Evolutionary conservation across 768 basidiomycete species (phyloP).

Genomic region (Cyclocybe aegerita): DNA sequence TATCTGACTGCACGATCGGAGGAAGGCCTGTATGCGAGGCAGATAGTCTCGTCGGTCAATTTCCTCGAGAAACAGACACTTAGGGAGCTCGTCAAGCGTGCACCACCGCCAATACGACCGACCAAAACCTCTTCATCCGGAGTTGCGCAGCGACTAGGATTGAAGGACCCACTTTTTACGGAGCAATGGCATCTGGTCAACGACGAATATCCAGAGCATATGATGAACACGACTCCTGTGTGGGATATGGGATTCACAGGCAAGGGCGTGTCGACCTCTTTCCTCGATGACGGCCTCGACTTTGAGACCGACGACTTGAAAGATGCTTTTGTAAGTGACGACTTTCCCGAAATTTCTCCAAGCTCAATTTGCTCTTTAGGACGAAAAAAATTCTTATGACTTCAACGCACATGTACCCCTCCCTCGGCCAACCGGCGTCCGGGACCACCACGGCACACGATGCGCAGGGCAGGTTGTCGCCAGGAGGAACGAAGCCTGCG

Average conservation of each 20-base stretch:
- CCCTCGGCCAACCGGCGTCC: constrained; percentile 78
- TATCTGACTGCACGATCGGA: constrained; percentile 40
- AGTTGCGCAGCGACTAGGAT: constrained; percentile 56
- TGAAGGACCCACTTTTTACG: constrained; percentile 80
- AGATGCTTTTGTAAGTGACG: constrained; percentile 80
- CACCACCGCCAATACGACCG: constrained; percentile 56
- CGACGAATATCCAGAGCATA: constrained; percentile 72
- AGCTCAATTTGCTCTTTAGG: constrained; percentile 58
- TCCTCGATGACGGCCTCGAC: constrained; percentile 95
- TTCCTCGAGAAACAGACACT: constrained; percentile 61
- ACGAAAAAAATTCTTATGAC: constrained; percentile 84
- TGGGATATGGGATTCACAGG: constrained; percentile 93
- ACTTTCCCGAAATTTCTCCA: too few relatives aligned
- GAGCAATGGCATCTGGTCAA: constrained; percentile 96
- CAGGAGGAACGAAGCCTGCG: constrained; percentile 87
- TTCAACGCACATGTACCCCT: constrained; percentile 91
- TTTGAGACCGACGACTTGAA: constrained; percentile 82
- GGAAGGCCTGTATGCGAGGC: constrained; percentile 35
- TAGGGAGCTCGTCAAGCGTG: constrained; percentile 68
- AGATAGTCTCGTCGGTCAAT: constrained; percentile 52
- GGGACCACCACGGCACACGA: constrained; percentile 96
- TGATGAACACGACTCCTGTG: constrained; percentile 86
- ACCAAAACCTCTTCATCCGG: constrained; percentile 37
- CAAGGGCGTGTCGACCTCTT: constrained; percentile 76
- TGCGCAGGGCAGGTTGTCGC: constrained; percentile 97